Conservation (phyloP, 495 filamentous ascomycete genomes). For the Talaromyces trachyspermus region DNA sequence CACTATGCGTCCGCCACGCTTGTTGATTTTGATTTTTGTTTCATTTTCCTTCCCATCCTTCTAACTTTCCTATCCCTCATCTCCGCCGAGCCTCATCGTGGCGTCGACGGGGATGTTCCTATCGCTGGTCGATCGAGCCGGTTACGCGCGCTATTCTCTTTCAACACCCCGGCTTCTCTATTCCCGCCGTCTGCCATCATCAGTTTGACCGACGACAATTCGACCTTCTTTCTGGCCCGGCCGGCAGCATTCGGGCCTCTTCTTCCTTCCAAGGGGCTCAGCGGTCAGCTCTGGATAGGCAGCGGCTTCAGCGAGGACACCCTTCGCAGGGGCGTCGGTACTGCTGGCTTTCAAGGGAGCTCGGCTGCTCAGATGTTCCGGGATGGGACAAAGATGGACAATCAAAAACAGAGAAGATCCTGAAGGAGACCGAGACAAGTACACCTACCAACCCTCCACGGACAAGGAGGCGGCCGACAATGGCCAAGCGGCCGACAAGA, state of each 20-base stretch:
- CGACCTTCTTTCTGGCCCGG: conserved; percentile 87
- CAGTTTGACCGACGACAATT: conserved; percentile 94
- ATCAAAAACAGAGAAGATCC: conserved; percentile 21
- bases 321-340: conserved; percentile 49
- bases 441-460: conserved; percentile 13
- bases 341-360: conserved; percentile 64
- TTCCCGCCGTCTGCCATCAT: conserved; percentile 94
- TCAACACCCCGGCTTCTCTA: conserved; percentile 63
- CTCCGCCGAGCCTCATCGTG: conserved; percentile 26
- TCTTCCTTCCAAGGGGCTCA: conserved; percentile 66
- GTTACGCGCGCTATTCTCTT: conserved; percentile 52
- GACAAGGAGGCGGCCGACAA: conserved; percentile 17
- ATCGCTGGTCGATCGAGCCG: conserved; percentile 34
- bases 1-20: conserved; percentile 50
- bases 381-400: conserved; percentile 62
- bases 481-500: conserved; percentile 2
- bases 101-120: conserved; percentile 28
- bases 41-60: conserved; percentile 47
- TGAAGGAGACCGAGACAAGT: conserved; percentile 4
- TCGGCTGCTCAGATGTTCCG: conserved; percentile 97
- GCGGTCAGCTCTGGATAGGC: conserved; percentile 82
- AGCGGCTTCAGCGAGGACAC: conserved; percentile 78
- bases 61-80: conserved; percentile 46
- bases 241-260: conserved; percentile 89
- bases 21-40: conserved; percentile 43